These are phyloP conservation scores for Lepidium didymum DNA, from an alignment of 345 rosid species.

Conservation along the genomic window DNA sequence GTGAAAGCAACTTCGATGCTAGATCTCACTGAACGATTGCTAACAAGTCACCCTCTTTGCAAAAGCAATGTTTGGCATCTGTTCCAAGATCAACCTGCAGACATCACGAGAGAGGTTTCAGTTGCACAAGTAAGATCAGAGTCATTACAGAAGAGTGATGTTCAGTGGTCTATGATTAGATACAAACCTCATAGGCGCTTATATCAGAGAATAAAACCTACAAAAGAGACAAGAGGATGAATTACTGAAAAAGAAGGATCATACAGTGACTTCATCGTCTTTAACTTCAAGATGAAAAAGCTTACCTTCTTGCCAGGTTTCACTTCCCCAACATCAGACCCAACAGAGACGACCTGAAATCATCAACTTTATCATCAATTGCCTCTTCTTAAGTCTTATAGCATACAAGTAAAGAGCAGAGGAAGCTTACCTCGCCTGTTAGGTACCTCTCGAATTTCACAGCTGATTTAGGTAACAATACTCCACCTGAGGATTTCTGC, in stretches of 20 bases:
- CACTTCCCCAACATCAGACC: conserved; percentile 51
- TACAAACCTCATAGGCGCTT: conserved; percentile 67
- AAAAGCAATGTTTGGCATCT: conserved; percentile 60
- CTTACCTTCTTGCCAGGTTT: conserved; percentile 65
- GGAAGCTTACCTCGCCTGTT: conserved; percentile 61
- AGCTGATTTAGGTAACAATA: conserved; percentile 72
- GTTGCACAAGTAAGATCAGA: neutral
- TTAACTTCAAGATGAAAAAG: neutral
- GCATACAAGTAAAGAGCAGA: neutral
- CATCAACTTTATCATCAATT: neutral
- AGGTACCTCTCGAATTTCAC: conserved; percentile 75
- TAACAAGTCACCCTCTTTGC: conserved; percentile 61
- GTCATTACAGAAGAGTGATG: neutral
- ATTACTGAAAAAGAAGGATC: neutral
- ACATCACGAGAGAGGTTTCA: neutral
- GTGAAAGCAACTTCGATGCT: neutral
- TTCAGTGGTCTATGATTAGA: neutral
- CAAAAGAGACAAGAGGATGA: neutral
- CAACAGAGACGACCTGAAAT: conserved; percentile 60
- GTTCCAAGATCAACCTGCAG: conserved; percentile 64
- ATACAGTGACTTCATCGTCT: neutral
- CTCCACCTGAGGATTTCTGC: conserved; percentile 81
- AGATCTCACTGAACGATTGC: conserved; percentile 52
- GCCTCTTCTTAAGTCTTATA: neutral
- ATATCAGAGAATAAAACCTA: conserved; percentile 80